A percentile compares a stretch with the other conserved stretches of the same genome.
phyloP scores from a whole-genome alignment of 495 filamentous ascomycete genomes.

The Thermothielavioides terrestris region DNA sequence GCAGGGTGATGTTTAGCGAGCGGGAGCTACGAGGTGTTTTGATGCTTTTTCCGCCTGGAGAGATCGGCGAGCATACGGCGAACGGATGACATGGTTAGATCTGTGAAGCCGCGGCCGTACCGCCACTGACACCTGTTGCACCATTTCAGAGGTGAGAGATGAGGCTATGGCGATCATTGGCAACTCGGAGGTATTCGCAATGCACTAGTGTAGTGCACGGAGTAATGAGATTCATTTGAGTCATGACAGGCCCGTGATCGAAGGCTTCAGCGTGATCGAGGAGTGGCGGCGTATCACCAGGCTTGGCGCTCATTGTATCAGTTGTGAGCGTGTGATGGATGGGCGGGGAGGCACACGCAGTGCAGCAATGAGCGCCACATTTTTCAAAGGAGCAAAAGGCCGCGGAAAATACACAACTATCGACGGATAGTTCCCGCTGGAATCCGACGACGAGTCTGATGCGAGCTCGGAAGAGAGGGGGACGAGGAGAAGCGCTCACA shows the following conservation, averaged over 20 bases:
- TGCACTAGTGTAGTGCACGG: too few relatives aligned
- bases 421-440: background rate
- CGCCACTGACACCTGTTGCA: too few relatives aligned
- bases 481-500: background rate
- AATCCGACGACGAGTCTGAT: too few relatives aligned
- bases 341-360: too few relatives aligned
- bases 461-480: background rate
- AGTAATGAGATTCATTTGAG: too few relatives aligned
- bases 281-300: slow-evolving; percentile 1
- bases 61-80: background rate
- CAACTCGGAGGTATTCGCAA: too few relatives aligned
- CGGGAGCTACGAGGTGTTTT: background rate
- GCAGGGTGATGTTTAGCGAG: background rate
- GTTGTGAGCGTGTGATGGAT: background rate
- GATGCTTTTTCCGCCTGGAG: background rate
- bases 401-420: background rate
- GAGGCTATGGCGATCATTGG: too few relatives aligned
- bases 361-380: background rate
- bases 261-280: slow-evolving; percentile 2
- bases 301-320: background rate
- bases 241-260: slow-evolving; percentile 5
- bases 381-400: background rate
- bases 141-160: too few relatives aligned
- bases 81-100: too few relatives aligned
- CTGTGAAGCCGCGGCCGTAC: too few relatives aligned